Evolutionary conservation across 2,329 filamentous ascomycete genomes (phyloP), one percentile per base, ranked within the genome.

Genomic region (Nannizziopsis barbatae): DNA sequence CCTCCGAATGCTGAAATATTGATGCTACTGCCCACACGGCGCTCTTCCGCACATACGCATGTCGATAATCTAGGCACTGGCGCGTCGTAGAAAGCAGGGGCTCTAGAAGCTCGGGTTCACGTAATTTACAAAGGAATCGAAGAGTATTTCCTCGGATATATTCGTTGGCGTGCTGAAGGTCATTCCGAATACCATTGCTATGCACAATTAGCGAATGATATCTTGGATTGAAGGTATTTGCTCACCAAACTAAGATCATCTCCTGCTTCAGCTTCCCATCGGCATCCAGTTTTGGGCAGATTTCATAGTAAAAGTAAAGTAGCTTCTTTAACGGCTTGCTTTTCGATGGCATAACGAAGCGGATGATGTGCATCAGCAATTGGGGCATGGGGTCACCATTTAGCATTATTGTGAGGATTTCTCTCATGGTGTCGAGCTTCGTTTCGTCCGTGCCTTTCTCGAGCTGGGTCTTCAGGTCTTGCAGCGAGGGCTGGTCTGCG

Each of bases 311-410:
- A 69, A 98, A 92, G 72, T 98, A 98, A 49, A 98, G 79, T 53
- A 98, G 77, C 75, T 98, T 98, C 79, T 98, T 98, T 61, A 98
- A 75, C 37, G 84, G 75, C 73, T 98, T 98, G 69, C 85, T 87
- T 74, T 93, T 95, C 55, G 88, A 95, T 11, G 92, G 92, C 92
- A 98, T 98, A 60, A 98, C 89, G 66, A 98, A 98, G 66, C 92
- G 87, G 68, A 98, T 98, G 63, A 98, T 98, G 73, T 96, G 92
- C 92, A 98, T 98, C 59, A 98, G 81, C 15, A 98, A 76, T 58
- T 88, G 83, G 20, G 89, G 84, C 83, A 98, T 92, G 36, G 92
- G 83, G 64, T 98, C 90, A 58, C 92, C 92, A 67, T 96, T 96
- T 62, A 98, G 80, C 92, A 98, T 96, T 64, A 95, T 81, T 55